Percentiles rank a stretch among this genome's conserved stretches.
phyloP scores from a whole-genome alignment of 2,329 filamentous ascomycete genomes.

The Penicillium crustosum region DNA sequence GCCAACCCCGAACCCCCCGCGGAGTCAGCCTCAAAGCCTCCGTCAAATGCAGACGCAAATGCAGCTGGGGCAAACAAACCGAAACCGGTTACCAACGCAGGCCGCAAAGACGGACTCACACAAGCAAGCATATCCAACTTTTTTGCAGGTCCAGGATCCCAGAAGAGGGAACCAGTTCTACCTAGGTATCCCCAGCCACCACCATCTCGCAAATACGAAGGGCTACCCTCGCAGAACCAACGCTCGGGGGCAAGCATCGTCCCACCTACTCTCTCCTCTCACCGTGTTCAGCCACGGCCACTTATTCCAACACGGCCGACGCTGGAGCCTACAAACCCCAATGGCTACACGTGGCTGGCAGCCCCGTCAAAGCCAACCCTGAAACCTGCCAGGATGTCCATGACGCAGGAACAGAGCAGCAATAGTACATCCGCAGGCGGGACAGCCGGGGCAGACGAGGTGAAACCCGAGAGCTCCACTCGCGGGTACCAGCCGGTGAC shows the following conservation, averaged over 20 bases:
- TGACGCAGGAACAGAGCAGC: slow-evolving; percentile 14
- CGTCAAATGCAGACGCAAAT: slow-evolving; percentile 5
- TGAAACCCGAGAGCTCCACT: slow-evolving; percentile 28
- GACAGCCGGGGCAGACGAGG: slow-evolving; percentile 20
- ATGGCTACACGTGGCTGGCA: slow-evolving; percentile 39
- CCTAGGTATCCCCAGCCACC: slow-evolving; percentile 11
- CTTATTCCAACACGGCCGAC: slow-evolving; percentile 34
- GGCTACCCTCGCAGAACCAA: slow-evolving; percentile 7
- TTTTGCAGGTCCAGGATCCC: slow-evolving; percentile 39
- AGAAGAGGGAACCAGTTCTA: slow-evolving; percentile 15
- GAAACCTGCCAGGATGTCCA: slow-evolving; percentile 18
- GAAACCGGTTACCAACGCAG: slow-evolving; percentile 30
- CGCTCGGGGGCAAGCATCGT: slow-evolving; percentile 17
- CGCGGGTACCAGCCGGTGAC: slow-evolving; percentile 29
- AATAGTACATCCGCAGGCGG: slow-evolving; percentile 6
- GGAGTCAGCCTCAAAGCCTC: slow-evolving; percentile 26
- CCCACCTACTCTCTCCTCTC: slow-evolving; percentile 24
- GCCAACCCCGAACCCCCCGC: slow-evolving; percentile 25
- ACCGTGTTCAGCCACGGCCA: slow-evolving; percentile 35
- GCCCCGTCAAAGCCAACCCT: slow-evolving; percentile 23
- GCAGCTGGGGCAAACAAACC: slow-evolving; percentile 26
- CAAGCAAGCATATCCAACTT: slow-evolving; percentile 56
- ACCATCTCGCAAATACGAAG: slow-evolving; percentile 14
- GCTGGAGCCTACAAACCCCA: slow-evolving; percentile 33
- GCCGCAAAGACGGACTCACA: slow-evolving; percentile 42